Base-by-base conservation (phyloP, 1,284 basidiomycete species). In the Phaffia rhodozyma region DNA sequence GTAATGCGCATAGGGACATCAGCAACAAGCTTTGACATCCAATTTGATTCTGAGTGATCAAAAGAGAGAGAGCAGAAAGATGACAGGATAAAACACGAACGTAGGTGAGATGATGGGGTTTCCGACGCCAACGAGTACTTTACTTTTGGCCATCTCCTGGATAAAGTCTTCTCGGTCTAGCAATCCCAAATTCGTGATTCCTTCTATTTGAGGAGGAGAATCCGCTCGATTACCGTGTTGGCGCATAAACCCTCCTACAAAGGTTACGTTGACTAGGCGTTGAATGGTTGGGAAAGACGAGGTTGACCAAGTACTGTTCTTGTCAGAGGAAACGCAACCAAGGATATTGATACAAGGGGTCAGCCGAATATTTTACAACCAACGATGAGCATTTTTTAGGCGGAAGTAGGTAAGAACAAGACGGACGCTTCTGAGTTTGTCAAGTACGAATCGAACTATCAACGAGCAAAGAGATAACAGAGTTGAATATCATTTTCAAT, bases 91-190 rank as follows among this genome's bases (percentile, higher is more conserved):
- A n/a, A 21, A 30, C 9, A 63, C 61, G 48, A 21, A 63, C 62
- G 66, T 63, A 16, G 66, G 61, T 11, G 53, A 57, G 43, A 65
- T 65, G 34, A 67, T 61, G n/a, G 64, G 68, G 27, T 54, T 57
- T 16, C 69, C 69, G n/a, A 68, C 67, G 0, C 69, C 69, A 21
- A 70, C 59, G 2, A 70, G 54, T 18, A 69, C 61, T 52, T 68
- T 59, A 18, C 68, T 65, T 53, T 66, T 63, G 21, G 55, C 48
- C 29, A 70, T 52, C 38, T 67, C 67, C 23, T 60, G 16, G 13
- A 66, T 65, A 52, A 69, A 70, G 29, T 51, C 50, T 38, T 66
- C 61, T 27, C 63, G 34, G 20, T 58, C 55, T 21, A 67, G 30
- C 30, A 18, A 25, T 3, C 68, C 68, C 23, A 67, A 58, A 62